phyloP scores from a whole-genome alignment of 352 stramenopile species.

The Globisporangium parvum region DNA sequence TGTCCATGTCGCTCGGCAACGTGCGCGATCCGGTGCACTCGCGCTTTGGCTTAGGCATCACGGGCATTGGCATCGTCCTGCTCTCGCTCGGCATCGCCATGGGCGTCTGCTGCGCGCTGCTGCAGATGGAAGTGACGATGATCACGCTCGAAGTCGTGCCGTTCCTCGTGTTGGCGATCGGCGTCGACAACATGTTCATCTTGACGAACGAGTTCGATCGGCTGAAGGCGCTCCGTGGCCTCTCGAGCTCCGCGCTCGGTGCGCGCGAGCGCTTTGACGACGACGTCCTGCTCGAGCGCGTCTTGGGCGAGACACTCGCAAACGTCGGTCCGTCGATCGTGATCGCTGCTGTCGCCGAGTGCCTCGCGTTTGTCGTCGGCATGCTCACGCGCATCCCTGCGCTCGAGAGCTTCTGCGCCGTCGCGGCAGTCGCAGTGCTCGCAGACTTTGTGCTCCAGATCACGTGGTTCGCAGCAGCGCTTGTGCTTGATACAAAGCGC shows the following conservation, averaged over 20 bases:
- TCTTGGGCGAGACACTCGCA: conserved; percentile 67
- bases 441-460: conserved; percentile 81
- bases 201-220: conserved; percentile 85
- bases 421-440: conserved; percentile 76
- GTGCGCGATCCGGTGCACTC: conserved; percentile 62
- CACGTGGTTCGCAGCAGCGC: conserved; percentile 81
- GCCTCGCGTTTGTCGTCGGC: conserved; percentile 76
- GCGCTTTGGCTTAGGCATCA: conserved; percentile 74
- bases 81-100: conserved; percentile 69
- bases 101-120: conserved; percentile 51
- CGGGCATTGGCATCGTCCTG: conserved; percentile 82
- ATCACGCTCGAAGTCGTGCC: conserved; percentile 90
- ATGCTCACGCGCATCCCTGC: conserved; percentile 84
- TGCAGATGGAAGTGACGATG: conserved; percentile 85
- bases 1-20: conserved; percentile 78
- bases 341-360: conserved; percentile 79
- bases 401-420: conserved; percentile 81
- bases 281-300: conserved; percentile 43
- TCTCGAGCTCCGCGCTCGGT: conserved; percentile 23
- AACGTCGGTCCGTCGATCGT: conserved; percentile 85
- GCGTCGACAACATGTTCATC: conserved; percentile 93
- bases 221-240: conserved; percentile 36
- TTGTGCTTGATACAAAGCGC: conserved; percentile 70
- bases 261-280: conserved; percentile 28
- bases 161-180: conserved; percentile 89